These are phyloP conservation scores for Singerocomus rubriflavus DNA, from an alignment of 1,284 basidiomycete species.

Conservation along the genomic window DNA sequence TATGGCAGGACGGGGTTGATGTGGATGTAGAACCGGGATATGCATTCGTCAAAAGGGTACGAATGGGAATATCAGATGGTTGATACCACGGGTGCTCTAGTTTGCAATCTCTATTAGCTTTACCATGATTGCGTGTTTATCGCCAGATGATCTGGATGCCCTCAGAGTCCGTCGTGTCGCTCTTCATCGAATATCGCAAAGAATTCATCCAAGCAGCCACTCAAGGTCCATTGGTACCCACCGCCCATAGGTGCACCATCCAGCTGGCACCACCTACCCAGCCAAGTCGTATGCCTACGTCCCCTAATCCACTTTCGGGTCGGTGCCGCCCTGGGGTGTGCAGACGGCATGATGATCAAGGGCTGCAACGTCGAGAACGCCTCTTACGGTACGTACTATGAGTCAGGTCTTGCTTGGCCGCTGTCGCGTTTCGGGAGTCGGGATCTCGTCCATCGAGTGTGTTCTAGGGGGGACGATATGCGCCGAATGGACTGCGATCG, in stretches of 20 bases:
- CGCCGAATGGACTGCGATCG: constrained; percentile 85
- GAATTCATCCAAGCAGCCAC: too few species aligned
- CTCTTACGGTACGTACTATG: constrained; percentile 62
- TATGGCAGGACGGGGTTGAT: too few species aligned
- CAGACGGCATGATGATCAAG: constrained; percentile 71
- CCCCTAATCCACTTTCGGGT: constrained; percentile 86
- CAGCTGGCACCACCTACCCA: constrained; percentile 21
- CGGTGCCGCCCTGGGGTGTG: constrained; percentile 81
- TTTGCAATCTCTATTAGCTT: too few species aligned
- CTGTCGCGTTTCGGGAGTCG: too few species aligned
- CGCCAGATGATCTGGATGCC: too few species aligned
- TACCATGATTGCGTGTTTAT: too few species aligned
- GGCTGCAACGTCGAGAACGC: constrained; percentile 94
- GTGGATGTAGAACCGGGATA: background rate
- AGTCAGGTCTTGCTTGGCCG: background rate
- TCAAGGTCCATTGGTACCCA: too few species aligned
- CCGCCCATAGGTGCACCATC: too few species aligned
- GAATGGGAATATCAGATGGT: too few species aligned
- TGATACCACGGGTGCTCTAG: too few species aligned
- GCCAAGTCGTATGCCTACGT: constrained; percentile 61
- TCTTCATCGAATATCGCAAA: too few species aligned
- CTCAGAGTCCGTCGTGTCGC: constrained; percentile 1
- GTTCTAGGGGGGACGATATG: constrained; percentile 72
- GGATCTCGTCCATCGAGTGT: too few species aligned
- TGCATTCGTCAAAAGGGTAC: background rate